Base-by-base conservation (phyloP, 2,329 filamentous ascomycete species). In the Penicillium olsonii region DNA sequence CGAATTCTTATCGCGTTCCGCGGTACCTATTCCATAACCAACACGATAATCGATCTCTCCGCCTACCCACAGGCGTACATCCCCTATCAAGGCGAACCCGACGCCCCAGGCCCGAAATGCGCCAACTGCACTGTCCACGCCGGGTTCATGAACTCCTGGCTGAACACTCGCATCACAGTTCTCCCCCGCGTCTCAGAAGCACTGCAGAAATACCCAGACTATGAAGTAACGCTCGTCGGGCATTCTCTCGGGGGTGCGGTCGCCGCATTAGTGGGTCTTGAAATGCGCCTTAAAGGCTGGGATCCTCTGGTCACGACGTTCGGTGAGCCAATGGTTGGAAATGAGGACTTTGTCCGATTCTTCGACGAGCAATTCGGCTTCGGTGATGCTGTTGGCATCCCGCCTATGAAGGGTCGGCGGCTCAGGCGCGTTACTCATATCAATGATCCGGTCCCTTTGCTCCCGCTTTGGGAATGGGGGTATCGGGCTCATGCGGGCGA, bases 161-260 rank as follows among this genome's bases (percentile, higher is more conserved):
- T 80, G 42, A 84, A 85, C 63, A 88, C 92, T 0, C 82, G 90
- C 41, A 74, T 79, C 24, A 73, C 80, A 2, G 83, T 99, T 22
- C 69, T 96, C 14, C 82, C 87, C 0, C 75, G 84, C 22, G 73
- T 99, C 4, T 75, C 82, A 45, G 71, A 75, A 5, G 75, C 89
- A 5, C 75, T 80, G 19, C 67, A 75, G 14, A 73, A 80, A 35
- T 81, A 92, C 63, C 88, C 88, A 0, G 74, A 81, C 19, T 92
- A 95, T 62, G 75, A 84, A 34, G 74, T 97, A 12, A 84, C 87
- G 19, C 77, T 99, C 3, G 84, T 96, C 7, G 94, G 94, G 0
- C 94, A 99, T 69, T 95, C 89, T 42, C 83, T 99, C 0, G 94
- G 94, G 17, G 94, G 94, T 14, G 92, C 94, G 0, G 89, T 99